Base-by-base conservation (phyloP, 2,329 filamentous ascomycete genomes). In the Apiospora hydei region DNA sequence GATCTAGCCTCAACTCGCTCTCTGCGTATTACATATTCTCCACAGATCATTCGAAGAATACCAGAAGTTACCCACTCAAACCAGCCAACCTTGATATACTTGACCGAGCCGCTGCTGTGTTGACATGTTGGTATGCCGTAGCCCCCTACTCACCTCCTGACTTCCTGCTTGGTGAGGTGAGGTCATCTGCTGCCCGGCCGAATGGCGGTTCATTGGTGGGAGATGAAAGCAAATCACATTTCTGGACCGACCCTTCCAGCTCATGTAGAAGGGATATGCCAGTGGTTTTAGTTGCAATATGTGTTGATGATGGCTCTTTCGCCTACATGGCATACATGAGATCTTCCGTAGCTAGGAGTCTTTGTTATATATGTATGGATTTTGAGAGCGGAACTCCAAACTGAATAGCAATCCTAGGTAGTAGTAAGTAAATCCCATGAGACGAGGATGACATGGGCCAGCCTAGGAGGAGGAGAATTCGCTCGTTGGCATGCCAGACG, bases 21-120 rank as follows among this genome's bases (percentile, higher is more conserved):
- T 90, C 88, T 90, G 88, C 82, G 88, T 90, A 90, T 88, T 84
- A 86, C 83, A 86, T 88, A 87, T 79, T 83, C 78, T 53, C 53
- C 68, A 53, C 79, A 81, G 77, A 78, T 78, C 83, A 82, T 74
- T 79, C 76, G 74, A 81, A 79, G 75, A 88, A 90, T 90, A 90
- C 88, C 88, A 90, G 88, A 90, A 88, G 87, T 89, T 90, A 90
- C 88, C 88, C 88, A 88, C 88, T 89, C 85, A 88, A 76, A 21
- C 53, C 57, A 76, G 21, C 53, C 57, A n/a, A 24, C 57, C 30
- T 41, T 18, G 4, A 3, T 13, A 64, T 34, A n/a, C 34, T 64
- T 41, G 30, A 64, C 34, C 21, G 4, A 4, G 57, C 2, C 21
- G 14, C 4, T 34, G 2, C 30, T n/a, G 38, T 61, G 53, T 10